These are phyloP conservation scores for Eimeria maxima DNA, from an alignment of 169 alveolate species.

Conservation along the genomic window DNA sequence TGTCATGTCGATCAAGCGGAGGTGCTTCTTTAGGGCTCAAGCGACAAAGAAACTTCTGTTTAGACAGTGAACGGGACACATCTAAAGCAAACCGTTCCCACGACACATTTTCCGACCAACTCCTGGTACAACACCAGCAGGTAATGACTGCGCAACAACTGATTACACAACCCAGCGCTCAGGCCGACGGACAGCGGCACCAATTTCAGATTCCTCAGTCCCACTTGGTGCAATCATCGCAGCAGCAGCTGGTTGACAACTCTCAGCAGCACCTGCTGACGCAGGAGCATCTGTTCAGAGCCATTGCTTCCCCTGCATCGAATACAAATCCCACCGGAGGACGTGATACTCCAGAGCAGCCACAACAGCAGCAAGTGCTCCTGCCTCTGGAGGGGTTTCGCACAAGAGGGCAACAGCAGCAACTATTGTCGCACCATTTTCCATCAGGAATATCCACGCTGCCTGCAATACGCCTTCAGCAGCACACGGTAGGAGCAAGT, in stretches of 20 bases:
- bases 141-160: slow-evolving; percentile 33
- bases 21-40: slow-evolving; percentile 14
- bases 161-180: not conserved
- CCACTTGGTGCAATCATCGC: not conserved
- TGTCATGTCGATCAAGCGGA: not conserved
- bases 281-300: slow-evolving; percentile 44
- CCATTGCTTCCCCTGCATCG: not conserved
- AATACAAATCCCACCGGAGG: not conserved
- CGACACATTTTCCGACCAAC: slow-evolving; percentile 2
- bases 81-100: not conserved
- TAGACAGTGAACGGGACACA: slow-evolving; percentile 10
- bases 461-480: slow-evolving; percentile 12
- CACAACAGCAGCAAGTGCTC: slow-evolving; percentile 15
- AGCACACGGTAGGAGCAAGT: not conserved
- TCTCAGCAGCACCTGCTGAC: slow-evolving; percentile 23
- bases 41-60: slow-evolving; percentile 28
- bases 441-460: not conserved
- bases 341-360: not conserved
- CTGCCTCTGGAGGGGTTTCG: slow-evolving; percentile 5
- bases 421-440: slow-evolving; percentile 17
- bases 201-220: slow-evolving; percentile 1
- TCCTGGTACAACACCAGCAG: slow-evolving; percentile 38
- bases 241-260: slow-evolving; percentile 25
- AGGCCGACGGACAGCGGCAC: not conserved
- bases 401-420: slow-evolving; percentile 55